These are phyloP conservation scores for Bonia amplexicaulis DNA, from an alignment of 176 grass and related monocot genomes.

Conservation along the genomic window DNA sequence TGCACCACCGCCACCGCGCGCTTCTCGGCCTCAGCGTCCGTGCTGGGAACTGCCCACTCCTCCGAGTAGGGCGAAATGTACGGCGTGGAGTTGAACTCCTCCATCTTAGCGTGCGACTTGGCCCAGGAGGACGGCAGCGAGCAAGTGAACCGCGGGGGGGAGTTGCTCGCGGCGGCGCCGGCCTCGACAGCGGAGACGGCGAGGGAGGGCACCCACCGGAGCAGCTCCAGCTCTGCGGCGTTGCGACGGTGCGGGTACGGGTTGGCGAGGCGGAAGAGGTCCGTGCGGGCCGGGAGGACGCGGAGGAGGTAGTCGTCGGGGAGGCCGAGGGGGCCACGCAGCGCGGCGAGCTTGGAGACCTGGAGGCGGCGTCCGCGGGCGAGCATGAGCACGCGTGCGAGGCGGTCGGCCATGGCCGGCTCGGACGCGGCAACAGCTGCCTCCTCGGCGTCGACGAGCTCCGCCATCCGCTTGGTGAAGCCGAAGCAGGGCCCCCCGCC, in stretches of 20 bases:
- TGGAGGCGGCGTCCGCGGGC: conserved; percentile 53
- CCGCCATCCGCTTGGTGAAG: conserved; percentile 83
- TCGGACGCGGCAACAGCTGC: conserved; percentile 46
- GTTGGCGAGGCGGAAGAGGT: conserved; percentile 74
- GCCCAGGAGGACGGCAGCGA: conserved; percentile 58
- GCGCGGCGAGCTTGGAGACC: conserved; percentile 68
- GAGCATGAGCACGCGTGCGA: conserved; percentile 80
- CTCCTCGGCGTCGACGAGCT: conserved; percentile 65
- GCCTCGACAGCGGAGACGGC: conserved; percentile 54
- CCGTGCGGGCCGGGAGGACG: conserved; percentile 55
- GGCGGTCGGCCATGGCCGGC: conserved; percentile 56
- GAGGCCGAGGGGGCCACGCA: conserved; percentile 68
- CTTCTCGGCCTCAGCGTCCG: conserved; percentile 45
- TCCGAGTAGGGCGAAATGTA: conserved; percentile 77
- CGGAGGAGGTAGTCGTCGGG: conserved; percentile 89
- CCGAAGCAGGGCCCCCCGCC: conserved; percentile 48
- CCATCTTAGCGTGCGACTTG: conserved; percentile 50
- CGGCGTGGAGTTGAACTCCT: conserved; percentile 75
- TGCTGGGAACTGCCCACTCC: conserved; percentile 1
- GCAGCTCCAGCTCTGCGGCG: conserved; percentile 67
- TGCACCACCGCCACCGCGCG: conserved; percentile 57
- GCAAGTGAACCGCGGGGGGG: conserved; percentile 53
- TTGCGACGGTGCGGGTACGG: conserved; percentile 50
- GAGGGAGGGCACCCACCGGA: conserved; percentile 61
- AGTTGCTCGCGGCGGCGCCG: neutral